These are phyloP conservation scores for Themeda triandra DNA, from an alignment of 176 grass and related monocot species.

Conservation along the genomic window DNA sequence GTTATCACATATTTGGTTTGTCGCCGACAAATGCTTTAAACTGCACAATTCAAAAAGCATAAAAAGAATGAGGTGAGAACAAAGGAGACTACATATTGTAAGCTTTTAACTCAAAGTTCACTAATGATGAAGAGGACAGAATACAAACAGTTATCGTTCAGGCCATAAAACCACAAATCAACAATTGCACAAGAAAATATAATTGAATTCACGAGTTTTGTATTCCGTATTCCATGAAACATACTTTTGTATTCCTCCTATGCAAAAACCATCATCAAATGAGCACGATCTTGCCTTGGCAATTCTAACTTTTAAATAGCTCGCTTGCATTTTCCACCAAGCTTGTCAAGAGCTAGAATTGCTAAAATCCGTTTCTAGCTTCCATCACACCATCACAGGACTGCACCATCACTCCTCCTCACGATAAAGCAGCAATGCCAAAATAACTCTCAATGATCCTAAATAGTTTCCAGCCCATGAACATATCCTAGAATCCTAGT, in stretches of 20 bases:
- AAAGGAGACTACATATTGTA: not conserved
- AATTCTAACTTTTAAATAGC: conserved; percentile 8
- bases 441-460: not conserved
- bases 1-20: not conserved
- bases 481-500: not conserved
- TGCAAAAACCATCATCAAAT: not conserved
- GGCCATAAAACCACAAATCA: not conserved
- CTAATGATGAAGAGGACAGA: not conserved
- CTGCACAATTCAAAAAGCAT: not conserved
- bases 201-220: not conserved
- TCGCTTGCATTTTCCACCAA: not conserved
- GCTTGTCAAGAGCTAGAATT: not conserved
- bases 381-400: too few relatives aligned
- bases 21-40: not conserved
- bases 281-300: not conserved
- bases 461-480: not conserved
- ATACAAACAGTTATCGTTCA: not conserved
- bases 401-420: not conserved
- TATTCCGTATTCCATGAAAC: too few relatives aligned
- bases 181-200: not conserved
- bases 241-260: too few relatives aligned
- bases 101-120: not conserved
- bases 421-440: not conserved
- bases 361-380: not conserved
- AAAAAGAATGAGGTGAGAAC: not conserved